phyloP scores from a whole-genome alignment of 2,329 filamentous ascomycete species.

The Ambrosiella cleistominuta region DNA sequence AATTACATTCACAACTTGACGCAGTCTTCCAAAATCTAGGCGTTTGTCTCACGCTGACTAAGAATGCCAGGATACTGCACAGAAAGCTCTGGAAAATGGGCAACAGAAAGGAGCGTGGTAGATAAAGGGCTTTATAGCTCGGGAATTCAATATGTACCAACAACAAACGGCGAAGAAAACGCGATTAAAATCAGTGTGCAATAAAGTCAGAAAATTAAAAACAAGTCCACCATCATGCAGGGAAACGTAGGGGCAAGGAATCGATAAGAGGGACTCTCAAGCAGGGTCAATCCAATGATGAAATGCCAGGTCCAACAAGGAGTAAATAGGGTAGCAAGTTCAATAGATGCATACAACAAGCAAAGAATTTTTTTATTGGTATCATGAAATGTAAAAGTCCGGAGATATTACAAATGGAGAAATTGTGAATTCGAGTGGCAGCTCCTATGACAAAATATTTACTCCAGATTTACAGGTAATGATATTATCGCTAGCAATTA shows the following conservation, averaged over 20 bases:
- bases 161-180: not conserved
- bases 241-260: not conserved
- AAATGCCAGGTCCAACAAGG: not conserved
- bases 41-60: not conserved
- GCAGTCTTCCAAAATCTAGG: not conserved
- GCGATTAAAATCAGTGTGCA: not conserved
- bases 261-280: not conserved
- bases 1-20: not conserved
- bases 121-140: too few species aligned
- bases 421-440: too few species aligned
- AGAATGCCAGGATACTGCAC: not conserved
- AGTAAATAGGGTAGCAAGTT: not conserved
- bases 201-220: not conserved
- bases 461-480: not conserved
- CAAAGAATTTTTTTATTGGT: too few species aligned
- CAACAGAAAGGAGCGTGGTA: too few species aligned
- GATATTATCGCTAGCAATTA: not conserved
- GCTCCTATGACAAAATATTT: too few species aligned
- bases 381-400: too few species aligned
- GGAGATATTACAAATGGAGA: too few species aligned
- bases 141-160: not conserved
- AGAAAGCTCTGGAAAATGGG: not conserved
- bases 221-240: not conserved
- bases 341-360: too few species aligned
- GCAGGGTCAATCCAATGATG: not conserved